phyloP scores from a whole-genome alignment of 352 stramenopile species.

The Phytophthora cryptogea region DNA sequence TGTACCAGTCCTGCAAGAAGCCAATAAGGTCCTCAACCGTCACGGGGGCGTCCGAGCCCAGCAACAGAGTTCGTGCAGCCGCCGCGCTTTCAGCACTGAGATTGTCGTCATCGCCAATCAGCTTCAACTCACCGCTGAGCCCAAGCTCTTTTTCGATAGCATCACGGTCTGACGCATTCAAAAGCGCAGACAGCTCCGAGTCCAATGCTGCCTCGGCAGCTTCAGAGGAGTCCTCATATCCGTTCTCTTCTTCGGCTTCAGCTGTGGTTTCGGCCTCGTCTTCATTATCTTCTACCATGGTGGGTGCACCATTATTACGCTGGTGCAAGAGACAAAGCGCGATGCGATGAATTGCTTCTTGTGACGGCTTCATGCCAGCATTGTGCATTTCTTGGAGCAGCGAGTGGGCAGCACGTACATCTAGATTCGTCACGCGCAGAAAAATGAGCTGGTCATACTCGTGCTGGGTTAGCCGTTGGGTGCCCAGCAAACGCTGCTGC shows the following conservation, averaged over 20 bases:
- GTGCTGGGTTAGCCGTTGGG: slow-evolving; percentile 28
- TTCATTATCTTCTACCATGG: slow-evolving; percentile 1
- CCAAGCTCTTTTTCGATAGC: slow-evolving; percentile 56
- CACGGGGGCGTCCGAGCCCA: slow-evolving; percentile 48
- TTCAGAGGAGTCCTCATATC: slow-evolving; percentile 9
- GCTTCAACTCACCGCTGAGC: slow-evolving; percentile 37
- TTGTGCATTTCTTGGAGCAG: slow-evolving; percentile 87
- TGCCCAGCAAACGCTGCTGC: slow-evolving; percentile 53
- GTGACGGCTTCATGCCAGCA: slow-evolving; percentile 59
- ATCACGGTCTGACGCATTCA: slow-evolving; percentile 44
- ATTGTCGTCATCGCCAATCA: slow-evolving; percentile 51
- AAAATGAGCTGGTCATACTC: slow-evolving; percentile 82
- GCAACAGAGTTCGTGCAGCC: slow-evolving; percentile 19
- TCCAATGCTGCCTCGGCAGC: slow-evolving; percentile 31
- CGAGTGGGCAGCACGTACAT: slow-evolving; percentile 56
- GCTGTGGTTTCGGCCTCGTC: slow-evolving; percentile 1
- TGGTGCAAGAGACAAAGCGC: slow-evolving; percentile 62
- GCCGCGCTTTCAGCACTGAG: slow-evolving; percentile 27
- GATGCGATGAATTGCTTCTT: slow-evolving; percentile 76
- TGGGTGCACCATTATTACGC: slow-evolving; percentile 18
- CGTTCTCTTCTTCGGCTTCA: slow-evolving; percentile 10
- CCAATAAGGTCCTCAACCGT: slow-evolving; percentile 61
- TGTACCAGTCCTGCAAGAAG: slow-evolving; percentile 90
- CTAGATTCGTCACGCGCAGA: slow-evolving; percentile 47
- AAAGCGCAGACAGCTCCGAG: slow-evolving; percentile 36